phyloP scores from a whole-genome alignment of 306 rosid genomes.

The Cicer arietinum region DNA sequence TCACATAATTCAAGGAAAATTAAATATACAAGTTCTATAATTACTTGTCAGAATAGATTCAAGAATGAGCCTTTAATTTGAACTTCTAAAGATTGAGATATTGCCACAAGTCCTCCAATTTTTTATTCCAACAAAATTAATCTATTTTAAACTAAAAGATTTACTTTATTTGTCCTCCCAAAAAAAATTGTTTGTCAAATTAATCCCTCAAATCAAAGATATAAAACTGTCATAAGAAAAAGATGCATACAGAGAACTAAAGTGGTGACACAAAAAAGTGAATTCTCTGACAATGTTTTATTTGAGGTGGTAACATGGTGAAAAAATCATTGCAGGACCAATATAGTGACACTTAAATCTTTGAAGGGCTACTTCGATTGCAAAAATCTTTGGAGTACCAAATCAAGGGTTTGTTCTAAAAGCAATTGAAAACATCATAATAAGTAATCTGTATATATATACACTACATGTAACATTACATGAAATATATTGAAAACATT shows the following conservation, averaged over 20 bases:
- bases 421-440: neutral
- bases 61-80: neutral
- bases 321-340: neutral
- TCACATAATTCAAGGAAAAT: conserved; percentile 39
- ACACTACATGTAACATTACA: too few species aligned
- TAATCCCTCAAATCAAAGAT: neutral
- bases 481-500: neutral
- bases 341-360: neutral
- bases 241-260: neutral
- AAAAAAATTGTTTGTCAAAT: neutral
- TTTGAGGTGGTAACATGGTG: neutral
- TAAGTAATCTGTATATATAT: too few species aligned
- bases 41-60: neutral
- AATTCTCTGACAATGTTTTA: neutral
- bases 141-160: neutral
- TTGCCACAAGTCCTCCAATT: neutral
- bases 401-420: neutral
- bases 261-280: neutral
- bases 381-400: neutral
- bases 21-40: conserved; percentile 32
- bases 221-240: neutral
- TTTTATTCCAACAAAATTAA: neutral
- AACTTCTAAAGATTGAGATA: neutral
- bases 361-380: neutral
- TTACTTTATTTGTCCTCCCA: neutral